Evolutionary conservation across 2,329 filamentous ascomycete genomes (phyloP), one percentile per base, ranked within the genome.

Genomic region (Tolypocladium tundrense): DNA sequence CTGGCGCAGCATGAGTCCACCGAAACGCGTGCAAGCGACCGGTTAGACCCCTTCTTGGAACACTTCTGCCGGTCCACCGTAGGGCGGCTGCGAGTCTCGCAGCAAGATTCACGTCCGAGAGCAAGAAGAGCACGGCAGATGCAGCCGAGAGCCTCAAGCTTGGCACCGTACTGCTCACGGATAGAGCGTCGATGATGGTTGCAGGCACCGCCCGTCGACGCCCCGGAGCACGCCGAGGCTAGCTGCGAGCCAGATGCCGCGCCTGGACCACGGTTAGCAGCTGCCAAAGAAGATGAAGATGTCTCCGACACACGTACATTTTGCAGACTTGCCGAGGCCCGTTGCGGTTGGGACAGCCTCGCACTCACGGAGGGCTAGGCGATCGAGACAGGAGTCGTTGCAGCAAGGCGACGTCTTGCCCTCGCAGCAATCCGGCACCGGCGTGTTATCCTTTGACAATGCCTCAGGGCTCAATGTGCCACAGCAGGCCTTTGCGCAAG

Each of bases 51-150:
- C 41, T 57, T 67, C 59, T 66, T 69, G 24, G 64, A 66, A 51
- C 60, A 60, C 21, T 62, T 66, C 55, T 65, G 69, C 51, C 62
- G 61, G 50, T 65, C 63, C n/a, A 60, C 27, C 7, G 66, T 65
- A 1, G 68, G 63, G 40, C 66, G 63, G 16, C 67, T 60, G 16
- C 59, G 65, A 27, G 65, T 63, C 27, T 66, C 63, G 57, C 80
- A 83, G 69, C 80, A 82, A 0, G 79, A 73, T 60, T 82, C 78
- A 57, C 79, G 72, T 0, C 79, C 79, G 21, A 81, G 70, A 10
- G 79, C 75, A 35, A 82, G 60, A 19, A 83, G 73, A 24, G 77
- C 73, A 21, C 79, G 75, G 59, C 80, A 83, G 60, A 83, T 78
- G 64, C 80, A 83, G 4, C 79, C 79, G 1, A 83, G 66, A 5